Evolutionary conservation across 2,329 filamentous ascomycete genomes (phyloP).

Genomic region (Truncatella angustata): DNA sequence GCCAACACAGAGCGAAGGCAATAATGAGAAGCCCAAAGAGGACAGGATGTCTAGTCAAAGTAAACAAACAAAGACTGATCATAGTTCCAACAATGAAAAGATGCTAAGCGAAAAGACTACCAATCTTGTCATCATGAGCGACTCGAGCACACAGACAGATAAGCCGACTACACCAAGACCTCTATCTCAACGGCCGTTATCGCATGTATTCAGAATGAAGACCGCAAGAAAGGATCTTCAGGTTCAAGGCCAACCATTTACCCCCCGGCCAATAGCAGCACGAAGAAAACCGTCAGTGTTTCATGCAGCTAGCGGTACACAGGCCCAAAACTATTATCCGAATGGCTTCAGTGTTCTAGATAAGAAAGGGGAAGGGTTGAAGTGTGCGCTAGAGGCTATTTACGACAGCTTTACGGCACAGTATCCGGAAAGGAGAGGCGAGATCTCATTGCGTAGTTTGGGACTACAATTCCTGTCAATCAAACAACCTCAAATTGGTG

Average conservation of each 20-base stretch:
- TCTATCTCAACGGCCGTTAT: too few species aligned
- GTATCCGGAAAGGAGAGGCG: not conserved
- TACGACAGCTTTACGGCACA: not conserved
- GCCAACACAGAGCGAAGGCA: too few species aligned
- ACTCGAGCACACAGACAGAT: not conserved
- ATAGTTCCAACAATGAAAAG: not conserved
- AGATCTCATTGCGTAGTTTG: not conserved
- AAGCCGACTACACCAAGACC: not conserved
- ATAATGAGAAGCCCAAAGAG: too few species aligned
- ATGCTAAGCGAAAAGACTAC: not conserved
- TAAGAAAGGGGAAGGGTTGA: not conserved
- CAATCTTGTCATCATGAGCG: not conserved
- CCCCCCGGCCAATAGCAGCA: not conserved
- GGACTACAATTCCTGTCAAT: not conserved
- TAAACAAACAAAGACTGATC: too few species aligned
- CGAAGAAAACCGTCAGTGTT: not conserved
- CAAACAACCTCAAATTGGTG: not conserved
- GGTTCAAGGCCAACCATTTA: not conserved
- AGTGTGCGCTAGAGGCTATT: not conserved
- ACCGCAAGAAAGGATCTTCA: not conserved
- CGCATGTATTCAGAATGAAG: not conserved
- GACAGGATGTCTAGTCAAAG: too few species aligned
- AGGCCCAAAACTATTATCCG: not conserved
- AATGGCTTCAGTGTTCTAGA: not conserved
- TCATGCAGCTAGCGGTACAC: not conserved